Conservation (phyloP, 352 stramenopile genomes). For the Aphanomyces astaci region DNA sequence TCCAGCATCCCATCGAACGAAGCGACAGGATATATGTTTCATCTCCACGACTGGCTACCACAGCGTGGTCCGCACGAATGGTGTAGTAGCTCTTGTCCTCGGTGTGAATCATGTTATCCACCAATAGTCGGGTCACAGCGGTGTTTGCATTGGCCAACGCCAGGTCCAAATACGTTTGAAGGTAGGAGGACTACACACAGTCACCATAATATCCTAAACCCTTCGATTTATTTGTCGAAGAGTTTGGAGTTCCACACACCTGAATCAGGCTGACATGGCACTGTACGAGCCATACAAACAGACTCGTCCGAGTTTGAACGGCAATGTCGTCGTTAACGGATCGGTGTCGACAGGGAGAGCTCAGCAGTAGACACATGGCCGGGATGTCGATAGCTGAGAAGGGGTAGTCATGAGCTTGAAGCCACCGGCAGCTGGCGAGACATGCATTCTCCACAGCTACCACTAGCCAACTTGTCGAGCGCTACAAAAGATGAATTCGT, state of each 20-base stretch:
- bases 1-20: neutral
- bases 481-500: neutral
- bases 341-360: neutral
- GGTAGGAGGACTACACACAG: too few relatives aligned
- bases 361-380: neutral
- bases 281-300: neutral
- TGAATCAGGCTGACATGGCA: neutral
- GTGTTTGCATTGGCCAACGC: neutral
- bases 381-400: neutral
- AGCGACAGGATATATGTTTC: neutral
- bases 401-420: neutral
- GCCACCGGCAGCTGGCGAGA: constrained; percentile 3
- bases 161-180: neutral
- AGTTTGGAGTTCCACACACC: too few relatives aligned
- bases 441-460: neutral
- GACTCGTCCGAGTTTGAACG: neutral
- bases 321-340: neutral
- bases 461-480: neutral
- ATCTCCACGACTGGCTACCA: neutral
- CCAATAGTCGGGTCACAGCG: neutral
- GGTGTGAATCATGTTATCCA: neutral
- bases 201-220: too few relatives aligned
- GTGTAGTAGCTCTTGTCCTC: neutral
- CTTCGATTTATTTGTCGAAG: too few relatives aligned
- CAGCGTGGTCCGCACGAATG: neutral